These are phyloP conservation scores for Hypoxylon sp. DNA, from an alignment of 2,329 filamentous ascomycete genomes.

Conservation along the genomic window DNA sequence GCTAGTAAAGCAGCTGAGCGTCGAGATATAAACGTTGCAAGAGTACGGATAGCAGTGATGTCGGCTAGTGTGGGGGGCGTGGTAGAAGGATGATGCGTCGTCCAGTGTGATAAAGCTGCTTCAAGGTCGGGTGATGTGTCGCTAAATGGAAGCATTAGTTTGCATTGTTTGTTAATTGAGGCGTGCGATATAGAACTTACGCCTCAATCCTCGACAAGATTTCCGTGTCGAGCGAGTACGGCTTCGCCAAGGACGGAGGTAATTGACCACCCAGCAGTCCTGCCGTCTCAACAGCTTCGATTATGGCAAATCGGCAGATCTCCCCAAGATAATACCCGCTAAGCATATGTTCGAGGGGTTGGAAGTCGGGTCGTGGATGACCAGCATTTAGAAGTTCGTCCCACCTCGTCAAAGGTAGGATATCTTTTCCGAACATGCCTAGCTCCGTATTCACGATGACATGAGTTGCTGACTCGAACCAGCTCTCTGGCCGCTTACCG, in stretches of 20 bases:
- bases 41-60: conserved; percentile 65
- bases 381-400: conserved; percentile 66
- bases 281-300: conserved; percentile 70
- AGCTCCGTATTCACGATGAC: conserved; percentile 78
- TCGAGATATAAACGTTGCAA: conserved; percentile 69
- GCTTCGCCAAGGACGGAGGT: conserved; percentile 65
- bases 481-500: conserved; percentile 66
- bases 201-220: conserved; percentile 70
- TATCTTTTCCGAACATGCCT: conserved; percentile 74
- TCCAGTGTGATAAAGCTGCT: conserved; percentile 64
- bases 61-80: conserved; percentile 59
- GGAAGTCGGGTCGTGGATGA: conserved; percentile 63
- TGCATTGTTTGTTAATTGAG: neutral
- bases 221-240: conserved; percentile 73
- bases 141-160: conserved; percentile 53
- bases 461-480: conserved; percentile 72
- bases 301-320: conserved; percentile 69
- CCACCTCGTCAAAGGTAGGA: conserved; percentile 74
- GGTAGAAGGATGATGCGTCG: conserved; percentile 63
- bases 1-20: conserved; percentile 73
- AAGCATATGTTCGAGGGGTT: conserved; percentile 64
- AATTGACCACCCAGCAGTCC: conserved; percentile 70
- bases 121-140: conserved; percentile 62
- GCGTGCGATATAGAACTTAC: conserved; percentile 58
- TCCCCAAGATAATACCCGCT: conserved; percentile 78